Conservation (phyloP, 2,329 filamentous ascomycete species). For the Fusarium zealandicum region DNA sequence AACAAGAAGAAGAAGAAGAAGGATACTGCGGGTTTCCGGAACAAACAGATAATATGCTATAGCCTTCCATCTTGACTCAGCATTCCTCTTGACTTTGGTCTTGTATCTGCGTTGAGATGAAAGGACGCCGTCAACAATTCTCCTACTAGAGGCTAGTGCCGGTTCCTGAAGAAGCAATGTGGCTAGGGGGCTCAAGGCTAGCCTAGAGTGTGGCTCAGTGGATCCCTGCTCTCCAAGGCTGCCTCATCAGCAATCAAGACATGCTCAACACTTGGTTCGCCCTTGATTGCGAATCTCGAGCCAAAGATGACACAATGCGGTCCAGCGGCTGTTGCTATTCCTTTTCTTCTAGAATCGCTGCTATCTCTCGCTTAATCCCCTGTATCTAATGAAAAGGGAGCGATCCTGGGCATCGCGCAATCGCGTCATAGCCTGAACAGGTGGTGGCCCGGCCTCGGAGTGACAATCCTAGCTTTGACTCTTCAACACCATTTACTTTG, state of each 20-base stretch:
- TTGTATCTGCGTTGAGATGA: not conserved
- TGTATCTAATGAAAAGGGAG: conserved; percentile 3
- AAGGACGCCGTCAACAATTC: conserved; percentile 18
- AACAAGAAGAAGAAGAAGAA: too few relatives aligned
- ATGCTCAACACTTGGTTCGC: not conserved
- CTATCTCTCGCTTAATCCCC: not conserved
- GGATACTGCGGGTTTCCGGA: too few relatives aligned
- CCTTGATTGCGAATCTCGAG: conserved; percentile 18
- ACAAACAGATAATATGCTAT: too few relatives aligned
- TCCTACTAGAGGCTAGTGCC: conserved; percentile 19
- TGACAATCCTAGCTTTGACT: conserved; percentile 21
- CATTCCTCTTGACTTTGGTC: not conserved
- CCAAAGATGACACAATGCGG: conserved; percentile 26
- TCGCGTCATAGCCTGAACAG: conserved; percentile 30
- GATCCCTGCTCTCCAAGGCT: conserved; percentile 2
- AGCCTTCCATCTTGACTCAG: too few relatives aligned
- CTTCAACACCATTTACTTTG: conserved; percentile 8
- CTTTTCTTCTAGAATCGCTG: conserved; percentile 1
- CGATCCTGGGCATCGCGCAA: conserved; percentile 23
- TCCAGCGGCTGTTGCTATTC: not conserved
- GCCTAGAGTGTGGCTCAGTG: not conserved
- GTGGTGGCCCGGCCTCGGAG: conserved; percentile 29
- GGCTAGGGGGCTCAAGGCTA: conserved; percentile 23
- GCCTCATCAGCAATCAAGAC: conserved; percentile 2
- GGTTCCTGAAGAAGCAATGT: not conserved